Conservation (phyloP, 2,329 filamentous ascomycete species). For the Clarireedia paspali region DNA sequence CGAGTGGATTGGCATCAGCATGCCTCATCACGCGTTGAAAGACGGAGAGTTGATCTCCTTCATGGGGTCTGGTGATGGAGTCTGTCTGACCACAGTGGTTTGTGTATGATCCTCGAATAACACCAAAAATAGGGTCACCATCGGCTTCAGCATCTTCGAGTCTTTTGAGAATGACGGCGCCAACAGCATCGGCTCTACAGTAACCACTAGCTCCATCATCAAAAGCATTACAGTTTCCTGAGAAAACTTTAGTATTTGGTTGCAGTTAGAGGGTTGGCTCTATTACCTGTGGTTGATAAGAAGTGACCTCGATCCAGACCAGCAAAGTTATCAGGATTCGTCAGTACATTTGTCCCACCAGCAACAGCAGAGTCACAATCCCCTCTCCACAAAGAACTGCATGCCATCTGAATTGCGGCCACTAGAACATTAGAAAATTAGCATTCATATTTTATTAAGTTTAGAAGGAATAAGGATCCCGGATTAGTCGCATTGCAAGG, state of each 20-base stretch:
- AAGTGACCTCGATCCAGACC: slow-evolving; percentile 10
- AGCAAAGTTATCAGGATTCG: slow-evolving; percentile 31
- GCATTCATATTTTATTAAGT: not conserved
- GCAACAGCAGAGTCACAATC: slow-evolving; percentile 37
- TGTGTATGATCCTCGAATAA: not conserved
- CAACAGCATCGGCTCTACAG: slow-evolving; percentile 53
- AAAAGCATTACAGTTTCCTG: slow-evolving; percentile 36
- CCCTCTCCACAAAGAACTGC: slow-evolving; percentile 38
- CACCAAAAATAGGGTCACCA: not conserved
- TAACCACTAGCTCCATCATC: slow-evolving; percentile 57
- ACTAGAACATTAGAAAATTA: slow-evolving; percentile 37
- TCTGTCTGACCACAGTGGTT: not conserved
- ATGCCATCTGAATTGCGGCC: slow-evolving; percentile 42
- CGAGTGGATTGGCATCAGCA: not conserved
- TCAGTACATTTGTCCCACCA: slow-evolving; percentile 31
- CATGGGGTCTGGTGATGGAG: not conserved
- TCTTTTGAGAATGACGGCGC: not conserved
- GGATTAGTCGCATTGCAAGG: too few relatives aligned
- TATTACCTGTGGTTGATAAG: slow-evolving; percentile 10
- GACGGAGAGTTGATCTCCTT: not conserved
- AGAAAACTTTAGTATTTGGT: not conserved
- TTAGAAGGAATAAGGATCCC: too few relatives aligned
- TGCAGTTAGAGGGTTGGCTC: not conserved
- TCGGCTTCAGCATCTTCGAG: not conserved
- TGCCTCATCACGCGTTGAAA: not conserved